Conservation (phyloP, 352 stramenopile genomes). For the Phytophthora litchii region DNA sequence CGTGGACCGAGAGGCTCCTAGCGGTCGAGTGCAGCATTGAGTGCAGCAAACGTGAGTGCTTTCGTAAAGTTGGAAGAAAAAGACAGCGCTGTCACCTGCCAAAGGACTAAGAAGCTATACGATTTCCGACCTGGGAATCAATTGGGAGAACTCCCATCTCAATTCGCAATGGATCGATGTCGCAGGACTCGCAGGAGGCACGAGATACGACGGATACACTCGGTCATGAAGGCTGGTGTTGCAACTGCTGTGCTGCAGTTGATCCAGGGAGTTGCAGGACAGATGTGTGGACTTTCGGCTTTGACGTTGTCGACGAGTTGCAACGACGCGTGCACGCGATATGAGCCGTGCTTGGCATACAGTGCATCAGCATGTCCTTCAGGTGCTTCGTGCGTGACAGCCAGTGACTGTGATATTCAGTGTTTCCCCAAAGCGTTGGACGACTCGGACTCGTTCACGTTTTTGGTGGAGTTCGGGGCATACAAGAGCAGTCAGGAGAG, state of each 20-base stretch:
- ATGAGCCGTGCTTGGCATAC: constrained; percentile 61
- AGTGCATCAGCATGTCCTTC: constrained; percentile 29
- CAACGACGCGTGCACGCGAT: constrained; percentile 43
- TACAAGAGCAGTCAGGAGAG: constrained; percentile 39
- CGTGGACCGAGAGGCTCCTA: constrained; percentile 11
- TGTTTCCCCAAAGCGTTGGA: constrained; percentile 43
- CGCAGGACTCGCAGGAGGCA: constrained; percentile 22
- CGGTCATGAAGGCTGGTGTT: constrained; percentile 14
- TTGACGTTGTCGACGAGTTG: constrained; percentile 56
- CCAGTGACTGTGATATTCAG: constrained; percentile 47
- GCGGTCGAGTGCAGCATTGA: constrained; percentile 14
- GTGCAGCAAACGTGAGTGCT: constrained; percentile 31
- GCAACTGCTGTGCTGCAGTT: constrained; percentile 20
- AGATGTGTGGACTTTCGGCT: constrained; percentile 16
- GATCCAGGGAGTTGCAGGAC: constrained; percentile 17
- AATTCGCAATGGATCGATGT: constrained; percentile 18
- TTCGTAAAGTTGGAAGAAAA: constrained; percentile 35
- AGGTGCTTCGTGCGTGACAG: constrained; percentile 25
- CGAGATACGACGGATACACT: not conserved
- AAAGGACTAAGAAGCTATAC: constrained; percentile 22
- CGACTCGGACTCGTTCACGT: constrained; percentile 49
- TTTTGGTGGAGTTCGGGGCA: constrained; percentile 58
- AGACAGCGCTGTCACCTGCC: constrained; percentile 26
- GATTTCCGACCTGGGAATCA: constrained; percentile 13
- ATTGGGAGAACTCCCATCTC: constrained; percentile 11